phyloP scores from a whole-genome alignment of 805 yeast species.

The Grigorovia yakushimaensis region DNA sequence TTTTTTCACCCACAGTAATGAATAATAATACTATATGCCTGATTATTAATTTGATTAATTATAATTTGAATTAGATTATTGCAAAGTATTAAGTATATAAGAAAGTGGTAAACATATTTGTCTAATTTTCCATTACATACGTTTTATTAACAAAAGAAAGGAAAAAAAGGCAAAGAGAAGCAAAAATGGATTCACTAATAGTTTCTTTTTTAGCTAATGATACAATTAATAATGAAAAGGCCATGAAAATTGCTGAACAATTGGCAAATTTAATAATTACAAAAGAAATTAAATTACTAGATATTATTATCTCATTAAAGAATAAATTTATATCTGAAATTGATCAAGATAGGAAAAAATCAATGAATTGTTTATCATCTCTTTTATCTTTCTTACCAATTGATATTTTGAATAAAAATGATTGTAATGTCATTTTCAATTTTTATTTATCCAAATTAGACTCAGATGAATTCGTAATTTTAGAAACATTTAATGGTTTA shows the following conservation, averaged over 20 bases:
- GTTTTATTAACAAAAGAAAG: background rate
- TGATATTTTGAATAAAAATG: constrained; percentile 30
- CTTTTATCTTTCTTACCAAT: constrained; percentile 27
- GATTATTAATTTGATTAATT: background rate
- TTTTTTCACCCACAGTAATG: background rate
- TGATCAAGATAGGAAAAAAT: constrained; percentile 40
- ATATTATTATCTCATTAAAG: constrained; percentile 51
- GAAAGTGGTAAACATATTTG: no score
- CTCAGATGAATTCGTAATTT: constrained; percentile 43
- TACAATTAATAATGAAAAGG: constrained; percentile 26
- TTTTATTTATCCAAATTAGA: constrained; percentile 61
- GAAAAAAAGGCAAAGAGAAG: background rate
- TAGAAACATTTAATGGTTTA: constrained; percentile 47
- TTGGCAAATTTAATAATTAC: constrained; percentile 22
- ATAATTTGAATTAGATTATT: no score
- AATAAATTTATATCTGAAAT: constrained; percentile 53
- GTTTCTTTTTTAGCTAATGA: constrained; percentile 33
- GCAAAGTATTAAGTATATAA: no score
- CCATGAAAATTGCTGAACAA: constrained; percentile 21
- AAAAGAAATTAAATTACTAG: constrained; percentile 33
- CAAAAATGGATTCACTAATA: constrained; percentile 7
- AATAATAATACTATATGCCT: background rate
- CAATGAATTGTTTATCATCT: constrained; percentile 35
- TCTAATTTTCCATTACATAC: no score
- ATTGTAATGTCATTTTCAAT: constrained; percentile 31